These are phyloP conservation scores for Ophiocordyceps sinensis DNA, from an alignment of 2,329 filamentous ascomycete species.

Conservation along the genomic window DNA sequence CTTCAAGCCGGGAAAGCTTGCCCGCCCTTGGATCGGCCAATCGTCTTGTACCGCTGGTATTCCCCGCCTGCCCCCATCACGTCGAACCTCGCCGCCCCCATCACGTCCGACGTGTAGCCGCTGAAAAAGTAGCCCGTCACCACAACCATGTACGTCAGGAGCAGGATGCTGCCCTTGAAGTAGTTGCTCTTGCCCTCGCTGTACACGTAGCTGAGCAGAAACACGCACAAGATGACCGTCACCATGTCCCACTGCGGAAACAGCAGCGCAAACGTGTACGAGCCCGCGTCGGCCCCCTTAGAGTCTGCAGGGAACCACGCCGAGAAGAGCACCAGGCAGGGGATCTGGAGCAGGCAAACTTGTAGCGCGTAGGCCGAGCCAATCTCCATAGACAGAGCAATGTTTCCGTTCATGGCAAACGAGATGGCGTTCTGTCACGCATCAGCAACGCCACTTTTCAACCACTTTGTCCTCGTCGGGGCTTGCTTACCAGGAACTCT, in stretches of 20 bases:
- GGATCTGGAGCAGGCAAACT: constrained; percentile 88
- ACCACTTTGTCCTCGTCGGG: neutral
- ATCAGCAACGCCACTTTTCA: constrained; percentile 1
- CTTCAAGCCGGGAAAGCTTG: constrained; percentile 10
- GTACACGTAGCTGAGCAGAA: constrained; percentile 93
- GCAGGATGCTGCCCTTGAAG: constrained; percentile 94
- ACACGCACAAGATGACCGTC: constrained; percentile 88
- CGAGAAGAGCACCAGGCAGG: constrained; percentile 82
- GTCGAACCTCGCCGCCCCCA: constrained; percentile 36
- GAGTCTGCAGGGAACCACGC: constrained; percentile 47
- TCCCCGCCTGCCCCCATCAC: constrained; percentile 33
- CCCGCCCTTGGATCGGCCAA: constrained; percentile 29
- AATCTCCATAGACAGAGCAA: constrained; percentile 97
- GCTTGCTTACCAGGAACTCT: constrained; percentile 66
- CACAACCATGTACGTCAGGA: constrained; percentile 86
- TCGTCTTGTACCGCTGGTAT: constrained; percentile 37
- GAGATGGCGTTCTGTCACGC: constrained; percentile 74
- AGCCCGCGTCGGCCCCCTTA: constrained; percentile 22
- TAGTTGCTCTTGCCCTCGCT: constrained; percentile 99
- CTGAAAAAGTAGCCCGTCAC: constrained; percentile 85
- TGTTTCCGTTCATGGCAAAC: constrained; percentile 99
- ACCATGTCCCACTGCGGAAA: constrained; percentile 99
- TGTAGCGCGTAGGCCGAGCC: constrained; percentile 94
- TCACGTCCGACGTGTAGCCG: constrained; percentile 31
- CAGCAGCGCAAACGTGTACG: constrained; percentile 69